Evolutionary conservation across 139 green algal genomes (phyloP).

Genomic region (Gonium pectorale): DNA sequence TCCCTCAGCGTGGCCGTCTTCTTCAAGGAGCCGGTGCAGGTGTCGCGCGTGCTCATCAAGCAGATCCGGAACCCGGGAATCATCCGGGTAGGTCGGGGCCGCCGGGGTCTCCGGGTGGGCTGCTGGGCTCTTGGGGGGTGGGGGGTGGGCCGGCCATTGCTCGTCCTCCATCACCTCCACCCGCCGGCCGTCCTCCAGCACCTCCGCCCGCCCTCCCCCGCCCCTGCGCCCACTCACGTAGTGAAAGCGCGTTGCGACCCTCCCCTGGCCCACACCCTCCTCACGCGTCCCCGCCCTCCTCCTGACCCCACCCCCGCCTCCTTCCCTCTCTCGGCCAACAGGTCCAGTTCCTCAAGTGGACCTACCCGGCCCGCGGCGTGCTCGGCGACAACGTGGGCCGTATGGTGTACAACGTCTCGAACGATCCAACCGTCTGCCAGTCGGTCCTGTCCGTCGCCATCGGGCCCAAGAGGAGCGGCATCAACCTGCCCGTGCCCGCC

Average conservation of each 20-base stretch:
- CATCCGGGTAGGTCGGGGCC: too few species aligned
- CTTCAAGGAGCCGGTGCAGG: slow-evolving; percentile 6
- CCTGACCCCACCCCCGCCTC: neutral
- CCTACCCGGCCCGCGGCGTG: neutral
- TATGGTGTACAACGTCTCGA: neutral
- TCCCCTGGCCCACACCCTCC: too few species aligned
- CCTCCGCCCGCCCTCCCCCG: too few species aligned
- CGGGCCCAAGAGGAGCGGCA: neutral
- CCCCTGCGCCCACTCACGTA: too few species aligned
- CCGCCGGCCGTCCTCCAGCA: too few species aligned
- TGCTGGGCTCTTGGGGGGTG: too few species aligned
- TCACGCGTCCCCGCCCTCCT: too few species aligned
- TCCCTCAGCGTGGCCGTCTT: neutral
- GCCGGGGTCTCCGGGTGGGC: too few species aligned
- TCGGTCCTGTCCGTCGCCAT: neutral
- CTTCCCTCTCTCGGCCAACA: neutral
- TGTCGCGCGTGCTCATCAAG: slow-evolving; percentile 1
- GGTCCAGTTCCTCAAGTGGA: slow-evolving; percentile 30
- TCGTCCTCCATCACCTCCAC: too few species aligned
- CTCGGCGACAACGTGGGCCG: neutral
- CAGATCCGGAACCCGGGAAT: neutral
- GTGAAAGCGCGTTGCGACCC: too few species aligned
- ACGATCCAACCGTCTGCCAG: neutral
- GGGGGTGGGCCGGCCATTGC: too few species aligned
- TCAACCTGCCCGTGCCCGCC: slow-evolving; percentile 13